Evolutionary conservation across 352 stramenopile species (phyloP).

Genomic region (Phytophthora syringae): DNA sequence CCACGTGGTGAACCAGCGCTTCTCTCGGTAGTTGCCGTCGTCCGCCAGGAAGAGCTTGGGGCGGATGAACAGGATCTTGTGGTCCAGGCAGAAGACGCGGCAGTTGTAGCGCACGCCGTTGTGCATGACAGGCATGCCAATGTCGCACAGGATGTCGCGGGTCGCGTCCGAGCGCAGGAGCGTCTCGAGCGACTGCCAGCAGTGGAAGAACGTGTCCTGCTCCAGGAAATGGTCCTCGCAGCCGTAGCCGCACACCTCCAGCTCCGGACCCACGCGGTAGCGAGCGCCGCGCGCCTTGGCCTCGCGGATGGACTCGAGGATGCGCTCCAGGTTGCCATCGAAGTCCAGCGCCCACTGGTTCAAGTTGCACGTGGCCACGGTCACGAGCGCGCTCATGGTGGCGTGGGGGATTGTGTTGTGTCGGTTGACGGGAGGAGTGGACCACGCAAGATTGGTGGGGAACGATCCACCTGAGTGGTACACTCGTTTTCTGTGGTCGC

Average conservation of each 20-base stretch:
- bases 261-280: conserved; percentile 96
- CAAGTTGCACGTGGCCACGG: conserved; percentile 98
- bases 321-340: conserved; percentile 96
- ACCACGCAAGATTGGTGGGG: no score
- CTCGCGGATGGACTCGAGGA: conserved; percentile 89
- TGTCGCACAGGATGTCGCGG: conserved; percentile 96
- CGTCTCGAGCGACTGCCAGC: conserved; percentile 94
- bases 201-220: conserved; percentile 98
- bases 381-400: conserved; percentile 89
- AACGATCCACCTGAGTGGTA: not conserved
- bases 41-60: conserved; percentile 95
- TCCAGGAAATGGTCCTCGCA: conserved; percentile 99
- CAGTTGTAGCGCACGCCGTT: conserved; percentile 98
- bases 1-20: conserved; percentile 92
- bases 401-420: not conserved
- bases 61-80: conserved; percentile 95
- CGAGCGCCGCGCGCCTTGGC: conserved; percentile 88
- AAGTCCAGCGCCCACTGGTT: conserved; percentile 99
- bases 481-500: conserved; percentile 17
- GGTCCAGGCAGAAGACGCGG: conserved; percentile 94
- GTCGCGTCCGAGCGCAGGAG: conserved; percentile 91
- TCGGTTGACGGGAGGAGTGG: conserved; percentile 11
- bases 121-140: conserved; percentile 98
- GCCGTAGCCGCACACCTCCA: conserved; percentile 98
- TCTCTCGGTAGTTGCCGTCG: conserved; percentile 98